Evolutionary conservation across 2,329 filamentous ascomycete species (phyloP), one percentile per base, ranked within the genome.

Genomic region (Ceratocystis colombiana): DNA sequence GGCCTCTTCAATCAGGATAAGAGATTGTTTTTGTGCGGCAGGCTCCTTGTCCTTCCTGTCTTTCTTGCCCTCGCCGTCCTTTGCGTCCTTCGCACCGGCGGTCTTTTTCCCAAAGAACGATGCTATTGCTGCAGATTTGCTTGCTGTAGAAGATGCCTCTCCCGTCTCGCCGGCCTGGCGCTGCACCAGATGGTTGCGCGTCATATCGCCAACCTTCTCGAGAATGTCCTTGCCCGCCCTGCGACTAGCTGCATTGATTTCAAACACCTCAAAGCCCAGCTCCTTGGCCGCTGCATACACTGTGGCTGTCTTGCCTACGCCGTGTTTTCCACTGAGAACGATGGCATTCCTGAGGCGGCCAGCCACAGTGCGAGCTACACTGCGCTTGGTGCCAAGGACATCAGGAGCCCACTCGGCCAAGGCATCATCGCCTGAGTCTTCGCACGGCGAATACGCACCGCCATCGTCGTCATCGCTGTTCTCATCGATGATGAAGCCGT

Each of bases 131-230:
- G 55, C 8, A n/a, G 28, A 59, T 12, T 59, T 59, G 30, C 12
- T 37, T 30, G 28, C 55, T 4, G 28, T 8, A n/a, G 55, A 37
- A n/a, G 55, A 37, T 6, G 28, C 28, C 15, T 59, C 55, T 28
- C 28, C 5, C 4, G 55, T 8, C 7, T 59, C 28, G 22, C 73
- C 71, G 10, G 74, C 72, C 17, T 72, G 70, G 62, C 77, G 79
- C 65, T 80, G 79, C 22, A 99, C 93, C 1, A 96, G 81, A 75
- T 99, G 94, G 71, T 99, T 97, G 68, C 87, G 87, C 3, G 91
- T 94, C 93, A 99, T 97, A 75, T 99, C 91, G 50, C 94, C 95
- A 57, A 99, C 90, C 71, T 84, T 89, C 71, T 99, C 94, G 44
- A 96, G 74, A 61, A 99, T 86, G 71, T 99, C 94, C 73, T 88